Evolutionary conservation across 1,139 yeast genomes (phyloP).

Genomic region (Hyphopichia burtonii): DNA sequence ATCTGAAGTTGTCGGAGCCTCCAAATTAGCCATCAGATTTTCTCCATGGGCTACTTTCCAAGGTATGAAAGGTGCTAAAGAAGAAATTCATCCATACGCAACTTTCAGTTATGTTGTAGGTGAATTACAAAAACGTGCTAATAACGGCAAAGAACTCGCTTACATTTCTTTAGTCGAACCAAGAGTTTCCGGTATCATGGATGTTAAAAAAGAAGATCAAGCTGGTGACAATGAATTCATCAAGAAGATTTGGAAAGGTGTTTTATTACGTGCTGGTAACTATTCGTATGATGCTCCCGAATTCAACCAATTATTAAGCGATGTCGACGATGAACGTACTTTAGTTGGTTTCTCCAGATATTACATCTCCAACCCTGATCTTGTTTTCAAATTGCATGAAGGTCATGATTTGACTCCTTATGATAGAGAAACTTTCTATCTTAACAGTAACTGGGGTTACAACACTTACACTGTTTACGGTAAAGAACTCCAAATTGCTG

Average conservation of each 20-base stretch:
- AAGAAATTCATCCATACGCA: slow-evolving; percentile 22
- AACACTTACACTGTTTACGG: slow-evolving; percentile 19
- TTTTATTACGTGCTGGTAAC: slow-evolving; percentile 47
- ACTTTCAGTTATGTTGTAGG: slow-evolving; percentile 30
- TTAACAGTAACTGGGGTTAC: slow-evolving; percentile 25
- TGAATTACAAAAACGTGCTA: slow-evolving; percentile 39
- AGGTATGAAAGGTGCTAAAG: slow-evolving; percentile 25
- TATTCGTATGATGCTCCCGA: slow-evolving; percentile 28
- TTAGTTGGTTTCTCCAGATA: slow-evolving; percentile 46
- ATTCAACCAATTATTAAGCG: slow-evolving; percentile 17
- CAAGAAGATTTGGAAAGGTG: slow-evolving; percentile 48
- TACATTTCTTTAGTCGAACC: slow-evolving; percentile 56
- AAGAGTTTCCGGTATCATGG: slow-evolving; percentile 9
- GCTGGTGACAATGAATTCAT: slow-evolving; percentile 31
- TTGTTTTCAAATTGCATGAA: slow-evolving; percentile 42
- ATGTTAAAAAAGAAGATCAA: slow-evolving; percentile 5
- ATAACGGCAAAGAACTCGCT: slow-evolving; percentile 41
- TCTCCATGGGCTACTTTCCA: slow-evolving; percentile 49
- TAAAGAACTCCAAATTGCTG: slow-evolving; percentile 14
- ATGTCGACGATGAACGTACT: slow-evolving; percentile 36
- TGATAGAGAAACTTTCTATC: slow-evolving; percentile 22
- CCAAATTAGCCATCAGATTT: slow-evolving; percentile 54
- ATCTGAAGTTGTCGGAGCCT: slow-evolving; percentile 50
- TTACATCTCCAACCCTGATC: slow-evolving; percentile 54
- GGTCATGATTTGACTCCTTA: slow-evolving; percentile 40